A percentile compares a stretch with the other conserved stretches of the same genome.
phyloP scores from a whole-genome alignment of 345 rosid species.

The Rhodamnia rubescens region DNA sequence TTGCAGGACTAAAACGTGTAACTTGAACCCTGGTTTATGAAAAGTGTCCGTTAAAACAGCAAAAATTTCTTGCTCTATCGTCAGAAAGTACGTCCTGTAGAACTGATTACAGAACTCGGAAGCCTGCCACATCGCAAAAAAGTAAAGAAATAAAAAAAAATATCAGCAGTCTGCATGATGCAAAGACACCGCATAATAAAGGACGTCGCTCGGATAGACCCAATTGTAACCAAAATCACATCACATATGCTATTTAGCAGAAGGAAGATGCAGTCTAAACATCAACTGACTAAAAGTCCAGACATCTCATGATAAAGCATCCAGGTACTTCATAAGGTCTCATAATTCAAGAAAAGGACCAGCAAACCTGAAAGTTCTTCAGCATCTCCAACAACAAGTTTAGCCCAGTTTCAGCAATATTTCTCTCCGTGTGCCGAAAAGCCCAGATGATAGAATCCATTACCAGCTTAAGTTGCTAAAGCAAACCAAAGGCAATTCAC shows the following conservation, averaged over 20 bases:
- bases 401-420: conserved; percentile 96
- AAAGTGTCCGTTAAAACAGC: conserved; percentile 94
- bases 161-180: conserved; percentile 2
- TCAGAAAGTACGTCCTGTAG: conserved; percentile 48
- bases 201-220: neutral
- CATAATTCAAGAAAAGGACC: neutral
- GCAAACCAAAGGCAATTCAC: neutral
- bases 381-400: conserved; percentile 87
- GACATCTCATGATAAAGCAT: neutral
- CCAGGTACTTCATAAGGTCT: neutral
- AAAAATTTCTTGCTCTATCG: conserved; percentile 92
- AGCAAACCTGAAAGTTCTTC: conserved; percentile 76
- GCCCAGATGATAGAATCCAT: conserved; percentile 99
- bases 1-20: conserved; percentile 85
- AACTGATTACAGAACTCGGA: conserved; percentile 85
- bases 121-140: conserved; percentile 24
- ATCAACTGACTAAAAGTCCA: neutral
- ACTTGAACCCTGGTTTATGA: conserved; percentile 98
- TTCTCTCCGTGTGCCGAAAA: conserved; percentile 98
- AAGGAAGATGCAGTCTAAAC: neutral
- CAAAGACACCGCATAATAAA: neutral
- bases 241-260: neutral
- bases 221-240: neutral
- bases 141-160: neutral
- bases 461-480: conserved; percentile 87